Evolutionary conservation across 805 yeast genomes (phyloP), one percentile per base, ranked within the genome.

Genomic region (Jamesozyma spencerorum): DNA sequence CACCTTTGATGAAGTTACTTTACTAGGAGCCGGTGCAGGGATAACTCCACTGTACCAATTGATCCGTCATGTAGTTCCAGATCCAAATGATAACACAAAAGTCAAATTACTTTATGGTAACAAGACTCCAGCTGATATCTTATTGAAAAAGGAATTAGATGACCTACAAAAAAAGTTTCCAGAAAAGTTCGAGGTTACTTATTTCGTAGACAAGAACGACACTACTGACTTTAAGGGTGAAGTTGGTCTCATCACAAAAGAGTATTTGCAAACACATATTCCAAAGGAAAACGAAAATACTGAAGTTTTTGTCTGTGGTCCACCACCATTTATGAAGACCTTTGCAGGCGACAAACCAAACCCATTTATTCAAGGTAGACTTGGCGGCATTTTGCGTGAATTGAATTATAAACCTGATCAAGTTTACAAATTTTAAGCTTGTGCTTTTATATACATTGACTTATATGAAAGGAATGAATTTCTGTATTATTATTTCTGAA

Each of bases 11-110:
- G 69, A 77, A 49, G 77, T 92, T 60, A 77, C 81, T 43, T 74
- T 92, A 60, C 71, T 92, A 52, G 97, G 96, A 55, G 98, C 95
- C 58, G 98, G 98, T 60, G 74, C 94, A 38, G 97, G 97, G 66
- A 88, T 92, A 63, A 85, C 97, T 36, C 98, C 98, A 45, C 72
- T 92, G 65, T 88, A 74, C 72, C 98, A 92, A 71, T 67, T 92
- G 62, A 63, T 85, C 47, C 81, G 77, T 56, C 79, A 77, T 61
- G 75, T 90, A 60, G 72, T 84, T 57, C 71, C 72, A 60, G 77
- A 88, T 72, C 88, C 94, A 42, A 69, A 66, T 35, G 97, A 92
- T 69, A 81, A 85, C 64, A 92, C 98, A 57, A 81, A 86, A 73
- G 79, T 92, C 48, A 72, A 79, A 47, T 71, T 92, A 53, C 69